Conservation (phyloP, 208 protist species). For the Kentomonas sorsogonicus region DNA sequence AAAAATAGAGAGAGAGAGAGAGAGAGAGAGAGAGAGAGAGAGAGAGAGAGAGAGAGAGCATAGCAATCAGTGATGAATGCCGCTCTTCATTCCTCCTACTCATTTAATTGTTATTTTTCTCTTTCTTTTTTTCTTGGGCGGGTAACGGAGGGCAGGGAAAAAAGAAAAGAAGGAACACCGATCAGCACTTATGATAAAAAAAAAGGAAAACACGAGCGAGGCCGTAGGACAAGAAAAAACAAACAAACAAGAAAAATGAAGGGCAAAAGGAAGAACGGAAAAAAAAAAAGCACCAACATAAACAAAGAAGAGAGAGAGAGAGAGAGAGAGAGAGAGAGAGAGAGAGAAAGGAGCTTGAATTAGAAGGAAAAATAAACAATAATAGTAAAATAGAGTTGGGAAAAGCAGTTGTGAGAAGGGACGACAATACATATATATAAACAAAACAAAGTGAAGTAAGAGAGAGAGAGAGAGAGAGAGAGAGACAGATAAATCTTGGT, state of each 20-base stretch:
- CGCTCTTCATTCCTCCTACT: too few relatives aligned
- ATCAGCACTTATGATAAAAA: not conserved
- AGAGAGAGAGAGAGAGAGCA: not conserved
- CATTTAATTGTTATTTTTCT: not conserved
- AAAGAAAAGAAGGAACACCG: not conserved
- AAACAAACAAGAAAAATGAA: too few relatives aligned
- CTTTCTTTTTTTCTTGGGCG: not conserved
- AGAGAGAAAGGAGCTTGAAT: not conserved
- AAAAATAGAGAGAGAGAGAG: too few relatives aligned
- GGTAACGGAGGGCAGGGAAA: not conserved
- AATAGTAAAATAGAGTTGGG: not conserved
- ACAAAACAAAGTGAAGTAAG: too few relatives aligned
- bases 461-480: too few relatives aligned
- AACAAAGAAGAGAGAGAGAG: conserved; percentile 1
- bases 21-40: not conserved
- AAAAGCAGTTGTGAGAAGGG: not conserved
- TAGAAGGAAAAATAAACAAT: not conserved
- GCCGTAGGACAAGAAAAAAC: conserved; percentile 1
- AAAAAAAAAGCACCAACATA: not conserved
- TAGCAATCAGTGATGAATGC: too few relatives aligned
- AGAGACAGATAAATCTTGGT: too few relatives aligned
- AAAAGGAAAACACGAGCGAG: conserved; percentile 3
- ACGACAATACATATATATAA: not conserved
- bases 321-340: conserved; percentile 7
- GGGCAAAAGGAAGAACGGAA: not conserved